Evolutionary conservation across 441 rosid genomes (phyloP), one percentile per base, ranked within the genome.

Genomic region (Croton laevigatus): DNA sequence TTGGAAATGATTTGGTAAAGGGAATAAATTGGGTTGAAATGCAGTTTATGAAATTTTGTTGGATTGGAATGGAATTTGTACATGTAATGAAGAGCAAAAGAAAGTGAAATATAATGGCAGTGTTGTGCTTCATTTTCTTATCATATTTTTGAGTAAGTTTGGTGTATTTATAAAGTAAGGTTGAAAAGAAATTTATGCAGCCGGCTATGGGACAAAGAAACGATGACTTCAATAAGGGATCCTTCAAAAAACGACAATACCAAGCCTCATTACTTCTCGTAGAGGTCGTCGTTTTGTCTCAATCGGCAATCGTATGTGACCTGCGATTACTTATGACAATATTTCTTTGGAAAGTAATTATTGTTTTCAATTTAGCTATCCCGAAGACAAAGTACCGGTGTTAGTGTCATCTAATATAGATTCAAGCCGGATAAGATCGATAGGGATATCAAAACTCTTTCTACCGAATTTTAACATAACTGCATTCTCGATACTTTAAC

Each of bases 11-110:
- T 67, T 55, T 66, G 53, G 80, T 65, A 23, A 68, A 66, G 23
- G 68, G 32, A 16, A 34, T 59, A 75, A 76, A 81, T 48, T 69
- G 70, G 49, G 64, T 71, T 22, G 82, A 83, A 80, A 88, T 73
- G 77, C 97, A 88, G 1, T 46, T 81, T 13, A 51, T 59, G 69
- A 86, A 87, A 20, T 76, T 66, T 19, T 78, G 71, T 62, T 64
- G 82, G 59, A 79, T 59, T 6, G 84, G 62, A 60, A 4, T 63
- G 32, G 79, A 77, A 59, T 62, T 52, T 70, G 59, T 73, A 59
- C 36, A 40, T 55, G 79, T 55, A 61, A 34, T 48, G 57, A 73
- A 75, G 49, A 83, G 37, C 68, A 80, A 51, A 51, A 0, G 9
- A 2, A 51, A 51, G 44, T 9, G 8, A n/a, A 51, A 16, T 6